These are phyloP conservation scores for Sextonia rubra DNA, from an alignment of 164 flowering plant species.

Conservation along the genomic window DNA sequence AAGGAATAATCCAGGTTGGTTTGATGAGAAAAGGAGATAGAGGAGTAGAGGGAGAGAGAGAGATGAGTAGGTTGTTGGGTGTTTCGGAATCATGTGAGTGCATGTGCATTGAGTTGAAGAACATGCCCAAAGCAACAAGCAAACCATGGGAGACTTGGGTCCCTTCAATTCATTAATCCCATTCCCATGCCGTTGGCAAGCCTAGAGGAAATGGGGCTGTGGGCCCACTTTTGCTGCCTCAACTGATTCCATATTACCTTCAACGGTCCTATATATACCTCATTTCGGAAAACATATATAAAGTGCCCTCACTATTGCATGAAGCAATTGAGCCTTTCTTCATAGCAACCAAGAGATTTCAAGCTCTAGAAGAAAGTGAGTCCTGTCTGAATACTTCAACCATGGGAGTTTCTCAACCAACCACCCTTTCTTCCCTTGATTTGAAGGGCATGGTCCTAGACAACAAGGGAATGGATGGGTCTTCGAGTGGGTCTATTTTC, in stretches of 20 bases:
- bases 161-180: background rate
- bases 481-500: constrained; percentile 19
- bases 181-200: background rate
- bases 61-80: constrained; percentile 10
- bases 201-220: background rate
- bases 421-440: constrained; percentile 8
- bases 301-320: background rate
- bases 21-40: constrained; percentile 24
- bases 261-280: constrained; percentile 8
- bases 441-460: constrained; percentile 18
- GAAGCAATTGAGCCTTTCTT: background rate
- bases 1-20: constrained; percentile 84
- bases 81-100: constrained; percentile 50
- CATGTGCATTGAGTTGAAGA: constrained; percentile 59
- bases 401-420: constrained; percentile 29
- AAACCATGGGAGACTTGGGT: background rate
- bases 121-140: constrained; percentile 22
- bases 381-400: constrained; percentile 8
- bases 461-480: constrained; percentile 10
- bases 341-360: background rate
- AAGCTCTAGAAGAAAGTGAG: constrained; percentile 16
- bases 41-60: constrained; percentile 8
- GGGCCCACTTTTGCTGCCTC: constrained; percentile 1
- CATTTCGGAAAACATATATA: background rate
- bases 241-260: constrained; percentile 26